Base-by-base conservation (phyloP, 2,329 filamentous ascomycete genomes). In the Fusarium succisae region DNA sequence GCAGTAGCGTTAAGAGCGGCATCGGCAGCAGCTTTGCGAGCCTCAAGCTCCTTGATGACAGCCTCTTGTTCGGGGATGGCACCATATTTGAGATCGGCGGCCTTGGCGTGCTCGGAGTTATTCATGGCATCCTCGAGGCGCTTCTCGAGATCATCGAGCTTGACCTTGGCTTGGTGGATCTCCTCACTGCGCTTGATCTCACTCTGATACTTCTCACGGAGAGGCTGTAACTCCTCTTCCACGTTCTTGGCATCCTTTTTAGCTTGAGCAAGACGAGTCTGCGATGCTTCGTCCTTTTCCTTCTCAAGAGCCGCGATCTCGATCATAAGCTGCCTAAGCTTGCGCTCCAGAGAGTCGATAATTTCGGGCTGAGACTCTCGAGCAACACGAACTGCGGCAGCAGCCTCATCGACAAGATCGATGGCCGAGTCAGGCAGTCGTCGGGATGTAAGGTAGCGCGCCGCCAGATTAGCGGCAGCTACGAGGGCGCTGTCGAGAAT, bases 281-380 rank as follows among this genome's bases (percentile, higher is more conserved):
- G 93, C 28, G 96, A 98, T 9, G 95, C 94, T 8, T 98, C 94
- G 77, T 99, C 96, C 82, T 97, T 96, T 82, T 99, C 96, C 79
- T 96, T 93, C 75, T 94, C 92, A 55, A 99, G 86, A 41, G 96
- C 96, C 80, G 98, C 96, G 66, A 99, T 99, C 83, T 99, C 96
- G 77, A 99, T 99, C 83, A 97, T 93, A 61, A 98, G 88, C 83
- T 99, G 96, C 68, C 95, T 93, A 71, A 95, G 88, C 79, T 92
- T 94, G 76, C 96, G 92, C 84, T 99, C 96, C 60, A 99, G 89
- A 59, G 94, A 98, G 84, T 99, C 96, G 59, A 99, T 93, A 38
- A 95, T 92, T 84, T 99, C 96, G 6, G 96, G 96, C 79, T 98
- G 95, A 4, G 96, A 99, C 84, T 99, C 96, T 76, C 96, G 91